Conservation (phyloP, 108 stramenopile genomes). For the Aureococcus anophagefferens region DNA sequence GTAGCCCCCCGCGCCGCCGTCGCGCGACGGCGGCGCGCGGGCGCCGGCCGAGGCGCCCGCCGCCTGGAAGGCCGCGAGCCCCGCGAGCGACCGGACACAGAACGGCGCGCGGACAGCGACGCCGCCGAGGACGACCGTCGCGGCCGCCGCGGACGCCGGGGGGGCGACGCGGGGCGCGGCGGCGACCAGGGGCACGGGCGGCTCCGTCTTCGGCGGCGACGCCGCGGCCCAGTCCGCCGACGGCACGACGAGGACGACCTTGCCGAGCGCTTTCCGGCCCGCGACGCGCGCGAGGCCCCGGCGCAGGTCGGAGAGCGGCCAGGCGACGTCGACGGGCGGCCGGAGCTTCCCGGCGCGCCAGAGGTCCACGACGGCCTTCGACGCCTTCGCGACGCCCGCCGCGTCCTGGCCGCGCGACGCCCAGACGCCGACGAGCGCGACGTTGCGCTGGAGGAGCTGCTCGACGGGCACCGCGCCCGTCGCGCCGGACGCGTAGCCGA, state of each 20-base stretch:
- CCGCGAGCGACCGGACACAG: no score
- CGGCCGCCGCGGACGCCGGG: not conserved
- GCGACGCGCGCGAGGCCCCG: no score
- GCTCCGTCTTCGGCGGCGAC: not conserved
- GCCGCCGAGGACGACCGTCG: no score
- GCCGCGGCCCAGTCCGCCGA: no score
- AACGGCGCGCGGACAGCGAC: no score
- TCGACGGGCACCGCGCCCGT: slow-evolving; percentile 45
- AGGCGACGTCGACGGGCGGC: no score
- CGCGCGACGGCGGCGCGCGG: no score
- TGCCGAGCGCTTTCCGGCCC: not conserved
- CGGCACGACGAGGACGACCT: not conserved
- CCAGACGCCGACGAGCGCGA: slow-evolving; percentile 15
- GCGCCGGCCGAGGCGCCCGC: no score
- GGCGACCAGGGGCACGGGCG: slow-evolving; percentile 13
- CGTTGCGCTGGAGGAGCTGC: no score
- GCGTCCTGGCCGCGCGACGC: not conserved
- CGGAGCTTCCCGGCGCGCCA: slow-evolving; percentile 2
- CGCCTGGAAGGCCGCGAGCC: no score
- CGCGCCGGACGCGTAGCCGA: slow-evolving; percentile 38
- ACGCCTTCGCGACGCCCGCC: not conserved
- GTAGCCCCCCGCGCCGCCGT: no score
- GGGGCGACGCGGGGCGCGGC: slow-evolving; percentile 14
- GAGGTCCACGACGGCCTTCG: slow-evolving; percentile 20
- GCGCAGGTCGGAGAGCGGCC: no score